Percentiles rank a stretch among this genome's conserved stretches.
Conservation (phyloP, 495 filamentous ascomycete genomes). For the Bombardia bombarda region DNA sequence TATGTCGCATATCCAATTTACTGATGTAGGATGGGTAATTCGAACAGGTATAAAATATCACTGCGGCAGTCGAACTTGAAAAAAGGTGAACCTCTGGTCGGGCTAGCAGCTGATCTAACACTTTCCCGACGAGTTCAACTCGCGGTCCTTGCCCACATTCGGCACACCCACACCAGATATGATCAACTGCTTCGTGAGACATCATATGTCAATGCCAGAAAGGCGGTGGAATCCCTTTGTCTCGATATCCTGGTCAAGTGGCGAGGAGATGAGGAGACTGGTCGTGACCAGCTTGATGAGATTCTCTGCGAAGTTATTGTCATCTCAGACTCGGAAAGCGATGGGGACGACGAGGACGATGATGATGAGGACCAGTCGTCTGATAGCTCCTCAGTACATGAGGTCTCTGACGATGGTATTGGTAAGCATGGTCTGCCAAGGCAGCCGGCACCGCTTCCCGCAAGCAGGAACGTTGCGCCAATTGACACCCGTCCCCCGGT, state of each 20-base stretch:
- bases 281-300: constrained; percentile 66
- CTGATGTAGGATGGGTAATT: background rate
- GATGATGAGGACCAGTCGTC: constrained; percentile 16
- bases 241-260: constrained; percentile 72
- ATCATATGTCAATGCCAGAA: constrained; percentile 60
- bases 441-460: background rate
- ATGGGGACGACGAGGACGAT: constrained; percentile 42
- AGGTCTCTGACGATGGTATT: background rate
- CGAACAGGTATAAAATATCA: constrained; percentile 9
- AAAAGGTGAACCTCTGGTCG: constrained; percentile 46
- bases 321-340: constrained; percentile 72
- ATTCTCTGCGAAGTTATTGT: constrained; percentile 75
- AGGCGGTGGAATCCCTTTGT: constrained; percentile 59
- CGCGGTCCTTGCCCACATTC: constrained; percentile 77
- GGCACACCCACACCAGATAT: constrained; percentile 81
- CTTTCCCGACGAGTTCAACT: constrained; percentile 71
- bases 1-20: constrained; percentile 22
- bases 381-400: constrained; percentile 7
- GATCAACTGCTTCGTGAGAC: constrained; percentile 63
- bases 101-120: constrained; percentile 55
- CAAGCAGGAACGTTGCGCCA: background rate
- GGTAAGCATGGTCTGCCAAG: background rate
- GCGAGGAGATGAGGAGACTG: constrained; percentile 79
- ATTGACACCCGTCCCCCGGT: background rate
- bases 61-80: constrained; percentile 23